These are phyloP conservation scores for Paramecium bursaria DNA, from an alignment of 73 alveolate species.

Conservation along the genomic window DNA sequence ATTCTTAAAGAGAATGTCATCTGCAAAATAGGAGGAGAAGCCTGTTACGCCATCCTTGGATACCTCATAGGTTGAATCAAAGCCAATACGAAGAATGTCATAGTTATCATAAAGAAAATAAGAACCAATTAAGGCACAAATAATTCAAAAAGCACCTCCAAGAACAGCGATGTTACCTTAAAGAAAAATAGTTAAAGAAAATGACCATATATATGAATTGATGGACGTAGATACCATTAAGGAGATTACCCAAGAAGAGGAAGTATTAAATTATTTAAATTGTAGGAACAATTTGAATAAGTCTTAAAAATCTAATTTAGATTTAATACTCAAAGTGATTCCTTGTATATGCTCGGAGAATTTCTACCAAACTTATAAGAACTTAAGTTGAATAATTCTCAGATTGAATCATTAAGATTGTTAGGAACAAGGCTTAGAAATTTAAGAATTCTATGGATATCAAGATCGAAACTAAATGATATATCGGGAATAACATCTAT, in stretches of 20 bases:
- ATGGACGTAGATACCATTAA: constrained; percentile 34
- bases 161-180: background rate
- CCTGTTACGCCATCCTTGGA: background rate
- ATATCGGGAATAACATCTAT: constrained; percentile 38
- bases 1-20: constrained; percentile 41
- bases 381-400: constrained; percentile 20
- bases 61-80: background rate
- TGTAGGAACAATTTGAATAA: constrained; percentile 18
- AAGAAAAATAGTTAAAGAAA: background rate
- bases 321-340: constrained; percentile 43
- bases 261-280: background rate
- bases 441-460: constrained; percentile 7
- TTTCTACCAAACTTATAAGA: constrained; percentile 20
- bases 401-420: constrained; percentile 36
- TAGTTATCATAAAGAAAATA: background rate
- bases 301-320: constrained; percentile 6
- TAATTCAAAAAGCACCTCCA: background rate
- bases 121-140: background rate
- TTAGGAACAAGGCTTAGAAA: constrained; percentile 23
- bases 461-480: constrained; percentile 38
- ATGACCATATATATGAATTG: background rate
- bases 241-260: constrained; percentile 22
- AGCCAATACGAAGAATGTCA: constrained; percentile 3
- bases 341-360: constrained; percentile 41
- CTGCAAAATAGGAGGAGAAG: constrained; percentile 38